A percentile compares a stretch with the other conserved stretches of the same genome.
These are phyloP conservation scores for Nymphaea thermarum DNA, from an alignment of 164 flowering plant species.

Conservation along the genomic window DNA sequence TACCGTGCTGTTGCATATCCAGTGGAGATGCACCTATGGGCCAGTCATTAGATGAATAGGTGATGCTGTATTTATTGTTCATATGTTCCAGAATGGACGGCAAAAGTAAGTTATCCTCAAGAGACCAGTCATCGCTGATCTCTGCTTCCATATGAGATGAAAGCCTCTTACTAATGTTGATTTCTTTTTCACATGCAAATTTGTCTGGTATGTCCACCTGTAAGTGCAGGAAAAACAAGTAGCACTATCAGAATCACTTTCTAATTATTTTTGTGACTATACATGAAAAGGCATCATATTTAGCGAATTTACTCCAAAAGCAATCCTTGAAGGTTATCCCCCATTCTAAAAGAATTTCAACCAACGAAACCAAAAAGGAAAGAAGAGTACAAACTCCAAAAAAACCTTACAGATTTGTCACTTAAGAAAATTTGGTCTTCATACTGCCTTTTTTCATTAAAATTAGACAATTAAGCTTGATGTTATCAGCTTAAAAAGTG, in stretches of 20 bases:
- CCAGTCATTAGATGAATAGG: background rate
- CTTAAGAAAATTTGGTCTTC: no score
- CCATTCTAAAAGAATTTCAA: no score
- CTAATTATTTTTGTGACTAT: background rate
- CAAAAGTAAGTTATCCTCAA: background rate
- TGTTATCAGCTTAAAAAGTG: no score
- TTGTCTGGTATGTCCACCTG: conserved; percentile 43
- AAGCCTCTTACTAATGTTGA: background rate
- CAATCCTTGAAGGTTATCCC: no score
- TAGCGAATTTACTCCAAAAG: no score
- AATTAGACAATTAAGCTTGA: no score
- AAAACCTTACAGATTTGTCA: no score
- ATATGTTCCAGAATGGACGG: background rate
- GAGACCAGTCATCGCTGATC: background rate
- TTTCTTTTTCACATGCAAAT: conserved; percentile 15
- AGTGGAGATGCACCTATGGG: background rate
- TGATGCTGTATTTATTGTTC: background rate
- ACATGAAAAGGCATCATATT: no score
- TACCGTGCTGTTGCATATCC: no score
- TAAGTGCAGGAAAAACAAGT: background rate
- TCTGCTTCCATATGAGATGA: background rate
- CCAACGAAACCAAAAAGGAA: no score
- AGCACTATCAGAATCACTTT: background rate
- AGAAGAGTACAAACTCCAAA: no score
- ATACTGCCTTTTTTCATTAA: no score